Evolutionary conservation across 2,329 filamentous ascomycete species (phyloP), one percentile per base, ranked within the genome.

Genomic region (Thelonectria olida): DNA sequence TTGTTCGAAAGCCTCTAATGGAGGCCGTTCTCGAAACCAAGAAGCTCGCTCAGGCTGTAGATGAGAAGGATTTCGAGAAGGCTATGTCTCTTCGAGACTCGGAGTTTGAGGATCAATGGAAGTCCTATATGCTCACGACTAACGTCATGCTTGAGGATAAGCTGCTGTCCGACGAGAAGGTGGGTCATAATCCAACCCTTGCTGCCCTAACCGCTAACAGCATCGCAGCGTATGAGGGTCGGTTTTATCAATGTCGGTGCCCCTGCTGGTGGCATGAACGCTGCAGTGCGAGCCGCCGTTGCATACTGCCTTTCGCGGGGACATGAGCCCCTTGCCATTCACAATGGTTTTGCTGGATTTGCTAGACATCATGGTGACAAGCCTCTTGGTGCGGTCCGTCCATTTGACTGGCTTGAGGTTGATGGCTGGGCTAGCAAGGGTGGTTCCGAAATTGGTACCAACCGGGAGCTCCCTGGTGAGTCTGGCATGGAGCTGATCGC

Each of bases 171-270:
- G 81, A 88, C 58, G 84, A 90, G 53, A 90, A 95, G 80, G 91
- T 91, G 73, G 64, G 85, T 77, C 7, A 28, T 6, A 25, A 22
- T 8, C n/a, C 25, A 15, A 23, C 3, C 12, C 6, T 27, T 13
- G 5, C 31, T 48, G 5, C 4, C 17, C 25, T 31, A 52, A 22
- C 54, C 27, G 61, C 74, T 82, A 61, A 82, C 68, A 31, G 7
- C 38, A 36, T 36, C 22, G 15, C 65, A 94, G 91, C 88, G 90
- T 68, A 93, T 98, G 92, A 90, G 89, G 67, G 92, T 99, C 72
- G 96, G 93, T 49, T 97, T 99, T 73, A 92, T 99, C 78, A 96
- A 98, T 72, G 94, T 98, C 22, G 96, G 96, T 72, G 96, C 96
- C 12, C 96, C 96, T 7, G 96, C 96, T 27, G 96, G 96, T 77